phyloP scores from a whole-genome alignment of 108 stramenopile genomes.

The Fragilariopsis cylindrus region DNA sequence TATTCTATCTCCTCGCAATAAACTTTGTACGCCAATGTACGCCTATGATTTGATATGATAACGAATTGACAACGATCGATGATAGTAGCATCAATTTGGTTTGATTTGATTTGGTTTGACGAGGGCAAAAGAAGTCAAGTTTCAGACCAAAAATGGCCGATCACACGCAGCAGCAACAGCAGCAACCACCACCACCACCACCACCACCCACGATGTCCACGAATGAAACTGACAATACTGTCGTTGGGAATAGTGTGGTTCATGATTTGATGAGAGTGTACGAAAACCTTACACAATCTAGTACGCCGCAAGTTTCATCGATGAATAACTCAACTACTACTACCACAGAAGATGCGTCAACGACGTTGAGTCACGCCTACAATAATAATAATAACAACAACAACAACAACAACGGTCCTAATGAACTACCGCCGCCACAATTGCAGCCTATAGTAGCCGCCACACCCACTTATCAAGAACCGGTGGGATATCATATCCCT shows the following conservation, averaged over 20 bases:
- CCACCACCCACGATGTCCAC: too few species aligned
- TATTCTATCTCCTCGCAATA: too few species aligned
- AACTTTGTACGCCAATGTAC: too few species aligned
- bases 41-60: too few species aligned
- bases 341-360: neutral
- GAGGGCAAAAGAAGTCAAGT: too few species aligned
- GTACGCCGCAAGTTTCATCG: constrained; percentile 55
- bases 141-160: too few species aligned
- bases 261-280: constrained; percentile 72
- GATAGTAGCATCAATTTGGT: too few species aligned
- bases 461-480: constrained; percentile 17
- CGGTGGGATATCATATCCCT: constrained; percentile 13
- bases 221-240: neutral
- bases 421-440: constrained; percentile 4
- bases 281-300: constrained; percentile 76
- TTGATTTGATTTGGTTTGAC: too few species aligned
- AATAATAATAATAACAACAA: constrained; percentile 20
- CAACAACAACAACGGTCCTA: neutral
- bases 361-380: constrained; percentile 1
- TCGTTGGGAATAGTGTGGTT: constrained; percentile 5
- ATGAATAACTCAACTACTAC: neutral
- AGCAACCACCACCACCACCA: neutral
- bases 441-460: constrained; percentile 7
- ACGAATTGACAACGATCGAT: too few species aligned
- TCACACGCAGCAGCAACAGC: neutral